phyloP scores from a whole-genome alignment of 805 yeast genomes.

The Candida boidinii region DNA sequence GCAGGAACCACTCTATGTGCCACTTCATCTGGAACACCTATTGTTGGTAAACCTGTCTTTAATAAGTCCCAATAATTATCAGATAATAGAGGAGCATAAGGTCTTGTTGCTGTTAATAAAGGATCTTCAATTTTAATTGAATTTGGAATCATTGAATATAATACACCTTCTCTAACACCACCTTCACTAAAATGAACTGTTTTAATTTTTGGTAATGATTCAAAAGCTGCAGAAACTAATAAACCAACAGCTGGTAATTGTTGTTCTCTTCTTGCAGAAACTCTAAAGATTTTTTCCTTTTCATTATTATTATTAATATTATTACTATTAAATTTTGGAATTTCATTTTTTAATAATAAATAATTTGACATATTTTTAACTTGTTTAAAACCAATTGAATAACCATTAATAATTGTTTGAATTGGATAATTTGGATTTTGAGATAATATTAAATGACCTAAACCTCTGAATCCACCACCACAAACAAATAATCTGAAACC shows the following conservation, averaged over 20 bases:
- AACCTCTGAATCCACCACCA: constrained; percentile 69
- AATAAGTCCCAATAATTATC: constrained; percentile 46
- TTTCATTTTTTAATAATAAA: constrained; percentile 36
- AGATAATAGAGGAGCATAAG: constrained; percentile 62
- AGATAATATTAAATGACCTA: constrained; percentile 51
- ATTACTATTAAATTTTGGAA: constrained; percentile 30
- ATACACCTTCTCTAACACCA: constrained; percentile 69
- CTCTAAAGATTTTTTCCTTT: constrained; percentile 44
- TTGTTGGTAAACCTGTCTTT: constrained; percentile 44
- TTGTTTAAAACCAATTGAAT: constrained; percentile 46
- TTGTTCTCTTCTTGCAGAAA: constrained; percentile 54
- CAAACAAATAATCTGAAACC: constrained; percentile 60
- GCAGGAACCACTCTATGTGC: constrained; percentile 58
- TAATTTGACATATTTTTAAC: constrained; percentile 44
- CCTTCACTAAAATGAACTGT: constrained; percentile 64
- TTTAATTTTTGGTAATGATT: constrained; percentile 49
- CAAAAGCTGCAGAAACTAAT: constrained; percentile 52
- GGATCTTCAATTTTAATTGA: constrained; percentile 61
- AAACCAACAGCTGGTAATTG: constrained; percentile 68
- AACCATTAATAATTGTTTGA: constrained; percentile 64
- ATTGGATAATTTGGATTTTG: constrained; percentile 51
- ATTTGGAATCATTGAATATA: constrained; percentile 53
- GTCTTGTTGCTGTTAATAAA: constrained; percentile 55
- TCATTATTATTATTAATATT: too few species aligned
- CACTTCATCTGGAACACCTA: constrained; percentile 49